These are phyloP conservation scores for Ceratobasidium sp. DNA, from an alignment of 1,284 basidiomycete genomes.

Conservation along the genomic window DNA sequence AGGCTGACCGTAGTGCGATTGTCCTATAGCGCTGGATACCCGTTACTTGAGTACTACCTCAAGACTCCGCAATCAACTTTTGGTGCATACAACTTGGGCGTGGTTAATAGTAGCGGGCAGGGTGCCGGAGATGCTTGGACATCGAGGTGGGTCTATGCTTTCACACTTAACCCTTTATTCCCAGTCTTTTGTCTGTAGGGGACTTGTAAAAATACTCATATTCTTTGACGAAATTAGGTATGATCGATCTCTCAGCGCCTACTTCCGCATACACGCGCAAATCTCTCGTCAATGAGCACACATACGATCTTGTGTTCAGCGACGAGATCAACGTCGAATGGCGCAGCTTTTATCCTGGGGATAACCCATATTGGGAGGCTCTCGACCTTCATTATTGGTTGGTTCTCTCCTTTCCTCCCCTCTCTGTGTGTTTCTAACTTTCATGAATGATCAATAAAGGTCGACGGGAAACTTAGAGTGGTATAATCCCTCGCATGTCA, in stretches of 20 bases:
- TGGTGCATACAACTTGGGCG: slow-evolving; percentile 84
- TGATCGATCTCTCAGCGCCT: slow-evolving; percentile 80
- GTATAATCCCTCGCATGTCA: slow-evolving; percentile 79
- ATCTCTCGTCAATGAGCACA: slow-evolving; percentile 68
- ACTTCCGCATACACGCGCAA: slow-evolving; percentile 69
- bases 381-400: slow-evolving; percentile 83
- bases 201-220: too few species aligned
- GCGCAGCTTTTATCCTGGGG: slow-evolving; percentile 63
- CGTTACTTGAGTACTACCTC: slow-evolving; percentile 79
- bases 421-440: background rate
- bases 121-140: slow-evolving; percentile 66
- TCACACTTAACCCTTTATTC: too few species aligned
- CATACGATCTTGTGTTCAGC: slow-evolving; percentile 76
- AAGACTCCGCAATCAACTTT: slow-evolving; percentile 64
- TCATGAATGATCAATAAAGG: slow-evolving; percentile 56
- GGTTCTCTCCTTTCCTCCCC: slow-evolving; percentile 58
- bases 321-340: slow-evolving; percentile 76
- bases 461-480: slow-evolving; percentile 74
- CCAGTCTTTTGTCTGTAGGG: too few species aligned
- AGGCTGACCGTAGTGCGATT: background rate
- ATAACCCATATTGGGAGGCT: slow-evolving; percentile 82
- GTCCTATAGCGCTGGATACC: slow-evolving; percentile 78
- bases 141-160: slow-evolving; percentile 61
- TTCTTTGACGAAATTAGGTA: too few species aligned
- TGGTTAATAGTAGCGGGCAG: slow-evolving; percentile 85